Base-by-base conservation (phyloP, 495 filamentous ascomycete genomes). In the Baudoinia panamericana region DNA sequence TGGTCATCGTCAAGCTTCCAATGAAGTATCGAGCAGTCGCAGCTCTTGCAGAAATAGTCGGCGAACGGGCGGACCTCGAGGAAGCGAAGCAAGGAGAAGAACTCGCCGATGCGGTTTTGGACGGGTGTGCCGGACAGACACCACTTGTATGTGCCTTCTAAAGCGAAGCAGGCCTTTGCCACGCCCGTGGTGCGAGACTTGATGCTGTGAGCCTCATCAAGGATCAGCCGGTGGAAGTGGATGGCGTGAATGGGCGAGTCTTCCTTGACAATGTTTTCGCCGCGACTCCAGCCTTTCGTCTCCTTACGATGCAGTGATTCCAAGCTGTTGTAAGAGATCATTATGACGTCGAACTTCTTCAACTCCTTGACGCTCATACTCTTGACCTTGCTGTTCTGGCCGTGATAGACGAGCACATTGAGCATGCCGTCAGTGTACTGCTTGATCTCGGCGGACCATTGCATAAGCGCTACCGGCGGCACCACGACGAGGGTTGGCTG, bases 201-300 rank as follows among this genome's bases (percentile, higher is more conserved):
- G 64, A 97, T 95, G 56, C 78, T 87, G 60, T 97, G 90, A 4
- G 88, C 90, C 60, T 97, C 90, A 45, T 97, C 90, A 3, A 97
- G 75, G 43, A 97, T 85, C 43, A 93, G 70, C 19, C 90, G 82
- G 57, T 96, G 87, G 39, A 84, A 97, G 3, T 79, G 58, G 23
- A 93, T 80, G 35, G 78, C 72, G 57, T 97, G 90, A 15, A 97
- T 82, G 24, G 79, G 64, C 50, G 85, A 93, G 50, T 87, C 73
- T 61, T 90, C 83, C 55, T 83, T 84, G 43, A 84, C 46, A 35
- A 75, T 70, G 52, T 67, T 76, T 36, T 82, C 78, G 42, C 79
- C 75, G 33, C 85, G 80, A 54, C 73, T 76, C 68, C 82, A 88
- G 2, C 90, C 90, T 49, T 93, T 93, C 48, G 78, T 81, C 59